Conservation (phyloP, 257 asterid genomes). For the Haberlea rhodopensis region DNA sequence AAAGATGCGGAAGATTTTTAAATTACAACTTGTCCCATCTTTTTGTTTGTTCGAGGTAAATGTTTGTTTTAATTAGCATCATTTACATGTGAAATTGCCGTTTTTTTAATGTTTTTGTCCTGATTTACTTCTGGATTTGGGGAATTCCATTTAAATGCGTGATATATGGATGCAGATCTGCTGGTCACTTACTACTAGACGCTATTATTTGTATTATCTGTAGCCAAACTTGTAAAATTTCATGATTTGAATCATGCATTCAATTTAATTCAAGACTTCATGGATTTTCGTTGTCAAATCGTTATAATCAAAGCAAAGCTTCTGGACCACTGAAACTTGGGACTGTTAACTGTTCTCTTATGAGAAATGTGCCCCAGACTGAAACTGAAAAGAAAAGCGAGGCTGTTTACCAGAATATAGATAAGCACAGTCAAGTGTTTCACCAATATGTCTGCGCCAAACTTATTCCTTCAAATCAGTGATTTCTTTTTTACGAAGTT, state of each 20-base stretch:
- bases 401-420: background rate
- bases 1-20: background rate
- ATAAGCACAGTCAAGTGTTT: background rate
- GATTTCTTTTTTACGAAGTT: background rate
- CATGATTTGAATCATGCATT: background rate
- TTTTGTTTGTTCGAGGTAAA: background rate
- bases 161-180: background rate
- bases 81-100: too few species aligned
- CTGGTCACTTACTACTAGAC: too few species aligned
- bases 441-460: background rate
- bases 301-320: background rate
- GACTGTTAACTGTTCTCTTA: background rate
- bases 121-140: background rate
- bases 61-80: too few species aligned
- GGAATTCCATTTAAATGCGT: background rate
- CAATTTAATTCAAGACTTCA: background rate
- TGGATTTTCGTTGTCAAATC: background rate
- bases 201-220: background rate
- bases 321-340: background rate
- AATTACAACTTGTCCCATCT: background rate
- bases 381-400: background rate
- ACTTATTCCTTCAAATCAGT: background rate
- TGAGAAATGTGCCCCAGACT: background rate
- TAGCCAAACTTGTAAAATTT: background rate
- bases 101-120: too few species aligned